Percentiles rank a stretch among this genome's conserved stretches.
Conservation (phyloP, 2,329 filamentous ascomycete genomes). For the Sporothrix pallida region DNA sequence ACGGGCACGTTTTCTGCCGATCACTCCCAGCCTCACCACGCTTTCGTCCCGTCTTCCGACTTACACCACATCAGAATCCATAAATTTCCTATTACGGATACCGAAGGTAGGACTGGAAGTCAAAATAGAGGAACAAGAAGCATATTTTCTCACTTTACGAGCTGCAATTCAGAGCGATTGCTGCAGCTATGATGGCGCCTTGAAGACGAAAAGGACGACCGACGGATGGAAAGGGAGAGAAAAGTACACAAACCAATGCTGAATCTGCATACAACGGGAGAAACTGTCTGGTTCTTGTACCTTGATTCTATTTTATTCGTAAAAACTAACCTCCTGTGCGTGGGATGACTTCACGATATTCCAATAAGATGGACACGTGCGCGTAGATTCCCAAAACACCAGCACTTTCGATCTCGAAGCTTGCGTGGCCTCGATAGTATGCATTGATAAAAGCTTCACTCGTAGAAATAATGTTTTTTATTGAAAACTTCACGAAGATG, state of each 20-base stretch:
- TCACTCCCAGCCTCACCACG: background rate
- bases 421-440: background rate
- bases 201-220: background rate
- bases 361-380: constrained; percentile 23
- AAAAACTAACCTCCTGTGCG: background rate
- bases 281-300: background rate
- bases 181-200: background rate
- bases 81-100: constrained; percentile 8
- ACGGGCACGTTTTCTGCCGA: constrained; percentile 1
- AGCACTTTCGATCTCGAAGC: background rate
- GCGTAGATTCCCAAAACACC: no score
- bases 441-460: background rate
- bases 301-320: background rate
- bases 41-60: background rate
- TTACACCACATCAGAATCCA: background rate
- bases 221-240: background rate
- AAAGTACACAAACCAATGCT: background rate
- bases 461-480: no score
- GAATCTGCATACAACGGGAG: background rate
- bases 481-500: background rate
- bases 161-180: background rate
- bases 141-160: background rate
- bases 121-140: background rate
- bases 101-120: background rate
- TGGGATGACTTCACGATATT: background rate